Percentiles rank a stretch among this genome's conserved stretches.
Evolutionary conservation across 345 rosid species (phyloP).

Genomic region (Moricandia moricandioides): DNA sequence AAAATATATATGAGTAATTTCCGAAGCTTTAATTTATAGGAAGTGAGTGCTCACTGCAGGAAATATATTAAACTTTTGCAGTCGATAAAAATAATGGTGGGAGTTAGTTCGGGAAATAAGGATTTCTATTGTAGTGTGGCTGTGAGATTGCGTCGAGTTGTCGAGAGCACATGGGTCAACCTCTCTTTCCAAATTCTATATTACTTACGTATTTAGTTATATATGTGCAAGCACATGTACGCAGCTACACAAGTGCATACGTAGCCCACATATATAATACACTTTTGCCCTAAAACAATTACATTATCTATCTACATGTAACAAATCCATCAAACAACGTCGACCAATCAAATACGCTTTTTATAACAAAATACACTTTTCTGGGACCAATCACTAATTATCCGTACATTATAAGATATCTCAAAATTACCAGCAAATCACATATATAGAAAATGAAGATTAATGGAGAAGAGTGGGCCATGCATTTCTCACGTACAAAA

Average conservation of each 20-base stretch:
- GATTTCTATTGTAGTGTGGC: slow-evolving; percentile 9
- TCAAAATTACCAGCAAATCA: neutral
- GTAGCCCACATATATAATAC: slow-evolving; percentile 4
- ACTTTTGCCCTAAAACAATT: neutral
- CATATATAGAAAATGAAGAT: neutral
- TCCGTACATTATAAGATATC: neutral
- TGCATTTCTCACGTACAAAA: slow-evolving; percentile 4
- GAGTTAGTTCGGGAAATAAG: slow-evolving; percentile 18
- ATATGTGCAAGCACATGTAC: slow-evolving; percentile 19
- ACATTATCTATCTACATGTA: slow-evolving; percentile 21
- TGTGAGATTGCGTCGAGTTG: slow-evolving; percentile 34
- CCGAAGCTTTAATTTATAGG: neutral
- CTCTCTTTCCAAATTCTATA: slow-evolving; percentile 12
- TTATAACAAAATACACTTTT: slow-evolving; percentile 22
- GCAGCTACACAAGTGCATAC: slow-evolving; percentile 5
- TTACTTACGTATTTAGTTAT: slow-evolving; percentile 8
- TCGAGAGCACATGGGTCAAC: slow-evolving; percentile 33
- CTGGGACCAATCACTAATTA: slow-evolving; percentile 26
- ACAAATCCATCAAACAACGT: slow-evolving; percentile 9
- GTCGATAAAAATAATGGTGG: neutral
- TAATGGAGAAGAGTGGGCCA: slow-evolving; percentile 16
- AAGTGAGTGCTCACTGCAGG: slow-evolving; percentile 5
- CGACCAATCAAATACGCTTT: slow-evolving; percentile 13
- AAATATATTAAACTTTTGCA: neutral
- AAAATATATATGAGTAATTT: neutral